Evolutionary conservation across 768 basidiomycete species (phyloP).

Genomic region (Tricholoma sp.): DNA sequence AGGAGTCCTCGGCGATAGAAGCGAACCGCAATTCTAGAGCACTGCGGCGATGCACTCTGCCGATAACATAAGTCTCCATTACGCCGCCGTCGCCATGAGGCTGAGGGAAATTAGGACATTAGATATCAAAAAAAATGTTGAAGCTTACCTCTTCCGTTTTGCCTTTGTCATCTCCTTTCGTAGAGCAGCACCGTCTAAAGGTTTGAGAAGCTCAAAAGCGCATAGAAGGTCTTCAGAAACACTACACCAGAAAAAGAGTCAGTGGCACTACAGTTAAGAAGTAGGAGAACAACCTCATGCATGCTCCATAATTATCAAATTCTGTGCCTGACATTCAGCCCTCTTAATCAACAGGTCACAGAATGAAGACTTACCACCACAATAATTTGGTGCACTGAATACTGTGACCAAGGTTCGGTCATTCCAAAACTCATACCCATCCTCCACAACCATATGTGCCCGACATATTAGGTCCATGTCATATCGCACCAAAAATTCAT

Average conservation of each 20-base stretch:
- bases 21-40: background rate
- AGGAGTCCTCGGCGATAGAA: background rate
- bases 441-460: slow-evolving; percentile 99
- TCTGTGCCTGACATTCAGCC: slow-evolving; percentile 40
- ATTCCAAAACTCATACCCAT: slow-evolving; percentile 99
- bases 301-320: slow-evolving; percentile 93
- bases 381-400: slow-evolving; percentile 97
- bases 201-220: slow-evolving; percentile 96
- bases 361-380: slow-evolving; percentile 68
- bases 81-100: slow-evolving; percentile 1
- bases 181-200: slow-evolving; percentile 87
- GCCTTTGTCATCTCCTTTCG: slow-evolving; percentile 99
- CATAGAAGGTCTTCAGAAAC: slow-evolving; percentile 97
- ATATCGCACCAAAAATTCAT: slow-evolving; percentile 89
- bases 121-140: background rate
- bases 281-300: slow-evolving; percentile 67
- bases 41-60: background rate
- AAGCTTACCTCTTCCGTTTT: slow-evolving; percentile 87
- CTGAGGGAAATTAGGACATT: background rate
- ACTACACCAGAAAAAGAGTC: slow-evolving; percentile 32
- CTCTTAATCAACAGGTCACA: slow-evolving; percentile 7
- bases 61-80: background rate
- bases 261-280: slow-evolving; percentile 5
- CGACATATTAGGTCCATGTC: slow-evolving; percentile 99
- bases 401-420: slow-evolving; percentile 97